Evolutionary conservation across 495 filamentous ascomycete genomes (phyloP).

Genomic region (Podospora conica): DNA sequence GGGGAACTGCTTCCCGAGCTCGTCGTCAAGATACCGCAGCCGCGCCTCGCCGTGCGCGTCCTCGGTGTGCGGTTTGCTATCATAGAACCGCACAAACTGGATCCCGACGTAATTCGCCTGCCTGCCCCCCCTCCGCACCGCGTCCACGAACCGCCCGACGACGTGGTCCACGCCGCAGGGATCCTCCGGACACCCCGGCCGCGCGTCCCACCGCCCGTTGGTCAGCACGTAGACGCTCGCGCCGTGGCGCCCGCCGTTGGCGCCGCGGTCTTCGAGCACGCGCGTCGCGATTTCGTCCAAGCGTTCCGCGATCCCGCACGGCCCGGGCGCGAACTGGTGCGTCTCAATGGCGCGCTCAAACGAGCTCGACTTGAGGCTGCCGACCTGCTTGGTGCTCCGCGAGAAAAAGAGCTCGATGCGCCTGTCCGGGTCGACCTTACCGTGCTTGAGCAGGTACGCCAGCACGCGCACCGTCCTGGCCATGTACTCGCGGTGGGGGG

Average conservation of each 20-base stretch:
- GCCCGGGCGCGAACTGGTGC: not conserved
- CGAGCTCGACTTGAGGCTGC: not conserved
- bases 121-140: not conserved
- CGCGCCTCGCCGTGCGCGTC: not conserved
- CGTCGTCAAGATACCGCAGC: conserved; percentile 1
- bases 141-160: not conserved
- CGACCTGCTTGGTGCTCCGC: not conserved
- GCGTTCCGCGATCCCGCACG: not conserved
- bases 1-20: not conserved
- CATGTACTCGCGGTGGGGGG: not conserved
- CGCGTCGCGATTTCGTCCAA: not conserved
- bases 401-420: conserved; percentile 3
- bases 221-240: conserved; percentile 5
- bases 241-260: too few species aligned
- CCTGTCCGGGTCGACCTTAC: conserved; percentile 2
- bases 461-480: conserved; percentile 1
- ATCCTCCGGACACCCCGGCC: not conserved
- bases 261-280: not conserved
- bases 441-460: not conserved
- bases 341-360: not conserved
- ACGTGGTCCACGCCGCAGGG: not conserved
- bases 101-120: not conserved
- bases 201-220: conserved; percentile 1
- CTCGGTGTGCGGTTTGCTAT: not conserved
- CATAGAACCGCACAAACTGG: conserved; percentile 8